Evolutionary conservation across 805 yeast species (phyloP), one percentile per base, ranked within the genome.

Genomic region (Cyberlindnera japonica): DNA sequence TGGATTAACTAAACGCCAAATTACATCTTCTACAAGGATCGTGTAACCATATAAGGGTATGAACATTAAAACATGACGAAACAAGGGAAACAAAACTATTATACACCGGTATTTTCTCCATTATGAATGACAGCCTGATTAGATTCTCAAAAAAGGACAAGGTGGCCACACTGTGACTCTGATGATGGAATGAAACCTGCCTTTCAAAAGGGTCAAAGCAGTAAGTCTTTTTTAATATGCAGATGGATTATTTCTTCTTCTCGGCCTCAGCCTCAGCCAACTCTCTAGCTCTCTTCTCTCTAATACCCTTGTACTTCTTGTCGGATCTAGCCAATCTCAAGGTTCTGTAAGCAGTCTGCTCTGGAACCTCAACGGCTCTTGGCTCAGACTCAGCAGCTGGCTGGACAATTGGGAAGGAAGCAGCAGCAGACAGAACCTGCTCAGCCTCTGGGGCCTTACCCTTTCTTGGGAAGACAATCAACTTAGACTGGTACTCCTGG

Each of bases 251-350:
- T 83, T 88, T 88, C 90, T 90, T 90, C 91, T 90, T 90, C 67
- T 89, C 96, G 76, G 95, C 95, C 79, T 90, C 99, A 71, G 97
- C 98, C 77, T 88, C 98, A 71, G 96, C 97, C 79, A 79, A 80
- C 60, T 90, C 97, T 68, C 71, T 81, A 65, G 95, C 95, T 77
- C 96, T 85, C 95, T 91, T 93, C 69, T 82, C 98, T 77, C 95
- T 89, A 76, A 79, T 77, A 80, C 99, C 99, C 71, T 72, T 77
- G 84, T 78, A 84, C 74, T 79, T 88, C 81, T 91, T 88, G 63
- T 85, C 86, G 60, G 95, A 82, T 80, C 93, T 86, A 56, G 98
- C 98, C 64, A 77, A 72, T 77, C 98, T 87, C 70, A 93, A 85
- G 64, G 97, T 89, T 72, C 83, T 79, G 95, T 64, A 91, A 67